phyloP scores from a whole-genome alignment of 176 grass and related monocot species.

The Poa pratensis region DNA sequence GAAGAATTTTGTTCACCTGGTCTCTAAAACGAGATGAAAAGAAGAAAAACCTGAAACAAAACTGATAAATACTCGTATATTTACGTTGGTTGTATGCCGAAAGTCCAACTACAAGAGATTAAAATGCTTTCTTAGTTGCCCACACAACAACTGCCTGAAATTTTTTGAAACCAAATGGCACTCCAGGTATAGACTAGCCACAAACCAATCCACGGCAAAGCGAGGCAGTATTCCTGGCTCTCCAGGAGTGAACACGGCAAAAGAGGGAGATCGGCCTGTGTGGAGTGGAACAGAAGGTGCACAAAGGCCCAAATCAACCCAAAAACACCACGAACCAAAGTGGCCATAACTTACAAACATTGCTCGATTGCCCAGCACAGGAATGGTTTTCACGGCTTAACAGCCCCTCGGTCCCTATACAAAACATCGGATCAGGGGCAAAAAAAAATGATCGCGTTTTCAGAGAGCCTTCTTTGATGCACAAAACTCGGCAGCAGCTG shows the following conservation, averaged over 20 bases:
- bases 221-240: neutral
- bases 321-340: conserved; percentile 23
- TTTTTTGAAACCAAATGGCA: neutral
- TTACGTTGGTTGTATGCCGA: neutral
- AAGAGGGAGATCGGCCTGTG: neutral
- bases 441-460: neutral
- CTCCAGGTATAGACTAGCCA: neutral
- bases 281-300: neutral
- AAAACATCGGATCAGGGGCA: conserved; percentile 21
- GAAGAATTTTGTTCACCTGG: no score
- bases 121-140: neutral
- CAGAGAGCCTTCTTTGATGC: conserved; percentile 9
- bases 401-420: conserved; percentile 28
- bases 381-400: neutral
- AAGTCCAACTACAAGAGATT: neutral
- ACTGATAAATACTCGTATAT: neutral
- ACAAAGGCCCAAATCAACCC: neutral
- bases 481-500: conserved; percentile 35
- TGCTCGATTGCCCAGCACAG: neutral
- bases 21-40: no score
- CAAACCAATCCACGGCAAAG: neutral
- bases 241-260: neutral
- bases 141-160: neutral
- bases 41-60: neutral
- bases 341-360: conserved; percentile 23